Evolutionary conservation across 139 green algal genomes (phyloP).

Genomic region (Helicosporidium sp.): DNA sequence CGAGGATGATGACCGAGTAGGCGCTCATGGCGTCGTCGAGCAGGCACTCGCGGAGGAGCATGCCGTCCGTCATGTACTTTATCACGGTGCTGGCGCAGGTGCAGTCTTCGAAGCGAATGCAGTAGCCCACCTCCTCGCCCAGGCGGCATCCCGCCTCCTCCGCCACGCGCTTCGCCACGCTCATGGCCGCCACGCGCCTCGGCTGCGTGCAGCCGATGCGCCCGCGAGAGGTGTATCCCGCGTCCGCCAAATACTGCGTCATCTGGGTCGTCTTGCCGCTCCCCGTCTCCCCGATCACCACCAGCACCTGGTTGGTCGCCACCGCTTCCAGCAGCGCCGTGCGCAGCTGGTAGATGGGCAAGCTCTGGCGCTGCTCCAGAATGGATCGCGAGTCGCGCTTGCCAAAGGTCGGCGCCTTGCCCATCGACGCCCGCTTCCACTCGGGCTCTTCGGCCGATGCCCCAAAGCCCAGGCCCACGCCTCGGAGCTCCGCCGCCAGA

Average conservation of each 20-base stretch:
- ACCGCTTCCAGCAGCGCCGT: constrained; percentile 77
- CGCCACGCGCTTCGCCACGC: constrained; percentile 81
- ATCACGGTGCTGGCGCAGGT: constrained; percentile 72
- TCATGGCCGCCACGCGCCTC: constrained; percentile 83
- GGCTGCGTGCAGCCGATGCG: constrained; percentile 87
- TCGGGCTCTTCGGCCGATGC: constrained; percentile 50
- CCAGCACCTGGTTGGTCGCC: constrained; percentile 68
- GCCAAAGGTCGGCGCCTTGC: constrained; percentile 76
- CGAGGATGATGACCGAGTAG: constrained; percentile 79
- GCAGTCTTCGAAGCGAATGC: constrained; percentile 93
- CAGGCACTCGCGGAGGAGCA: constrained; percentile 86
- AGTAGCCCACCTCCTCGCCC: constrained; percentile 85
- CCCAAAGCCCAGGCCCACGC: constrained; percentile 47
- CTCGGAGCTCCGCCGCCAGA: constrained; percentile 62
- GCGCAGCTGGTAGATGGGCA: constrained; percentile 88
- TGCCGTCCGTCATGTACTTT: constrained; percentile 95
- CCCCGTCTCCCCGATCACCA: constrained; percentile 80
- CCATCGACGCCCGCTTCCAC: constrained; percentile 75
- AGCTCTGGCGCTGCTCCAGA: constrained; percentile 76
- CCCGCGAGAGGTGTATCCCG: constrained; percentile 48
- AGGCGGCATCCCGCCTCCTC: constrained; percentile 77
- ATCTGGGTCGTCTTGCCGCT: constrained; percentile 96
- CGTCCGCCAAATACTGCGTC: constrained; percentile 86
- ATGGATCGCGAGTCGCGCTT: constrained; percentile 68
- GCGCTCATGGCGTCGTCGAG: constrained; percentile 55